Evolutionary conservation across 2,329 filamentous ascomycete species (phyloP), one percentile per base, ranked within the genome.

Genomic region (Trichoderma sp.): DNA sequence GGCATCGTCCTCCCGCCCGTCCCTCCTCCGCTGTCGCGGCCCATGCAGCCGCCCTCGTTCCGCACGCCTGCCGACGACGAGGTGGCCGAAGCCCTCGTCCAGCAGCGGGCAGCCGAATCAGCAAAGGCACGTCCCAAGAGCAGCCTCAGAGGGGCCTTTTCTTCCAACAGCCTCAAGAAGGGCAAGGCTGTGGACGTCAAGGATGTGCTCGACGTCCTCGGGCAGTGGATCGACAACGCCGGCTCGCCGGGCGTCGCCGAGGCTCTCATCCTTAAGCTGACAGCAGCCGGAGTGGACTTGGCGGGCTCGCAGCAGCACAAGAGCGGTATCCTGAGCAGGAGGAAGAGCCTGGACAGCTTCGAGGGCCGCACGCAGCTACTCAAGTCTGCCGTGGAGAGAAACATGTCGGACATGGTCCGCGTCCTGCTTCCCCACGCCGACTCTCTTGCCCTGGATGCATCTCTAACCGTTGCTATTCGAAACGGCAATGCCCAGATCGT

Each of bases 201-300:
- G 50, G 81, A 86, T 67, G 79, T 86, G 21, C 81, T 85, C 57
- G 80, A 82, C 56, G 80, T 81, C 15, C 76, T 87, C 60, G 75
- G 81, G 54, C 74, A 76, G 48, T 83, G 84, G 70, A 78, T 87
- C 64, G 73, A 77, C 43, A 82, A 79, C 54, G 74, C 74, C 17
- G 83, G 84, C 14, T 79, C 82, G 0, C 79, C 84, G 0, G 84
- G 81, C 9, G 80, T 87, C 5, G 84, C 83, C n/a, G 82, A 86
- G 70, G 82, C 82, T 0, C 77, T 87, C 26, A 79, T 87, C 34
- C 75, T 73, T 3, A 84, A 82, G 72, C 74, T 87, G 41, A 76
- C 78, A 43, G 73, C 76, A 1, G 79, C 78, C 1, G 85, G 85
- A 15, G 81, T 83, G 4, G 81, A 85, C 59, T 71, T 86, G 15